Base-by-base conservation (phyloP, 257 asterid species). In the Solanum pennellii region DNA sequence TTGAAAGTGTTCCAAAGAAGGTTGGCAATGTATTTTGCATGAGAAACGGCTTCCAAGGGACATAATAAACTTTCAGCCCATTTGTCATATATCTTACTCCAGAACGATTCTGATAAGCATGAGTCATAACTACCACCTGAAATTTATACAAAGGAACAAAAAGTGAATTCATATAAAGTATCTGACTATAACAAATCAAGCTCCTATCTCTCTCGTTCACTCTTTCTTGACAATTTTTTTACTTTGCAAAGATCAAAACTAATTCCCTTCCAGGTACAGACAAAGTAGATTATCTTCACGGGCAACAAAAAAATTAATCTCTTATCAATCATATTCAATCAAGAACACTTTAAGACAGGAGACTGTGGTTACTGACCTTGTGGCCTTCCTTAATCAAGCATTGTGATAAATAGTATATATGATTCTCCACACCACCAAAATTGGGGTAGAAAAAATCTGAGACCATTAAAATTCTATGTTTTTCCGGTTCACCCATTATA, bases 61-160 rank as follows among this genome's bases (percentile, higher is more conserved):
- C 94, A 20, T 97, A 97, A 88, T 97, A 97, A 86, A 95, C 97
- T 92, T 97, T 97, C 92, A 97, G 90, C 56, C 99, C 98, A 59
- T 94, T 90, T 7, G 99, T 96, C 99, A 96, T 96, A 88, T 97
- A 97, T 89, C 99, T 93, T 89, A 97, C 99, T 79, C 98, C 98
- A 6, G 98, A 95, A 74, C 99, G 96, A 87, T 93, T 94, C 87
- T 90, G 89, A 86, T 97, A 97, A 85, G 99, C 98, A 88, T 97
- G 99, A 82, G 98, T 96, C 99, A 97, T 92, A 79, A 97, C 97
- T 66, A 94, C 94, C 88, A 96, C 98, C 99, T 97, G 92, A 66
- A 37, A 88, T 82, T 77, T 80, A 82, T 84, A 74, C 75, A 66
- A 68, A 88, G 31, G 71, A 80, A 69, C 76, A 77, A 60, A 33